Evolutionary conservation across 306 rosid species (phyloP), one percentile per base, ranked within the genome.

Genomic region (Lathyrus sativus): DNA sequence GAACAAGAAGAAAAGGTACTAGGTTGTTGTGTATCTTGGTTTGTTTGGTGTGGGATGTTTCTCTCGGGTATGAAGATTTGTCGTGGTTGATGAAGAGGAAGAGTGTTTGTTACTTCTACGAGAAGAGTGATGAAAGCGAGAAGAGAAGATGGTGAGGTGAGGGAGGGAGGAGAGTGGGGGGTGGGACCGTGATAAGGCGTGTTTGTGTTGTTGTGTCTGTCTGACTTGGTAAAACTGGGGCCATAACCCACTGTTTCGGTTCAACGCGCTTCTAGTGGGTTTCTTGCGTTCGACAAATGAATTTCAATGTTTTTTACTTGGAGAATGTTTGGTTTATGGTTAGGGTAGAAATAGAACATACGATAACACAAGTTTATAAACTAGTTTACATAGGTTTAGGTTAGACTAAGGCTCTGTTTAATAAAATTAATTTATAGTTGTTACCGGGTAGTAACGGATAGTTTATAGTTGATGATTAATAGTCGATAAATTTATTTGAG

Each of bases 21-120:
- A n/a, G 2, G 1, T 53, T 22, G 81, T 66, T 65, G 65, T 51
- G 28, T 73, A 43, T 31, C 74, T 31, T 62, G 54, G 46, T 74
- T 88, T 83, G 90, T 82, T 79, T 56, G 80, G 82, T 76, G 19
- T 62, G 77, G 83, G 95, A 82, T 88, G 88, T 77, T 88, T 84
- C 85, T 82, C 14, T 82, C 14, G 11, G 46, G 35, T 65, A 17
- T 58, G 51, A 71, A 67, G 37, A 46, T 70, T 48, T 44, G 26
- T 67, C 71, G 39, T 53, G 31, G 58, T 53, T 13, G n/a, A 53
- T 7, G 39, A 56, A 56, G 19, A 28, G 19, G 5, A 56, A 56
- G 62, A 56, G 62, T 56, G 62, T 26, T 56, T 28, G 18, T 56
- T 56, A 56, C 39, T 56, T 56, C 11, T 56, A 4, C 11, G 38